Percentiles rank a stretch among this genome's conserved stretches.
Evolutionary conservation across 2,329 filamentous ascomycete species (phyloP).

Genomic region (Hawksworthiomyces lignivorus): DNA sequence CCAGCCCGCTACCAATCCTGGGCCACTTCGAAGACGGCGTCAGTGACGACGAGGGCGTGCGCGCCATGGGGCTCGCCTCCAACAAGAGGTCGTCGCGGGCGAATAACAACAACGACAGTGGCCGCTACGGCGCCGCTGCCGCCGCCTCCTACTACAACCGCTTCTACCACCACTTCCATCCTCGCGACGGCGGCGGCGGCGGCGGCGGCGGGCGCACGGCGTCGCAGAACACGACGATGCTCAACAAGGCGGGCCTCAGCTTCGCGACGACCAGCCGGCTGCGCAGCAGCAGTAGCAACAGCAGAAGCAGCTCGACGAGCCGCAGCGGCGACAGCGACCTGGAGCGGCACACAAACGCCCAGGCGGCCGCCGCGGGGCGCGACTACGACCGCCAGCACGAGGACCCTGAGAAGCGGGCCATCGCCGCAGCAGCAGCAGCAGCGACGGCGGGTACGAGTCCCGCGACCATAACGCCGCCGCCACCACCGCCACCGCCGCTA

Average conservation of each 20-base stretch:
- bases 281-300: not conserved
- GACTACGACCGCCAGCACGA: slow-evolving; percentile 1
- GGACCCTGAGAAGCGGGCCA: not conserved
- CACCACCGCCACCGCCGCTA: not conserved
- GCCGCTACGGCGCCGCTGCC: not conserved
- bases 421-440: not conserved
- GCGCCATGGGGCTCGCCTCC: too few species aligned
- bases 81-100: too few species aligned
- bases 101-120: not conserved
- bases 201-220: too few species aligned
- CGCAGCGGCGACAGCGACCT: too few species aligned
- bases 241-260: slow-evolving; percentile 1
- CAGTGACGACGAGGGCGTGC: too few species aligned
- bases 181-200: not conserved
- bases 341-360: too few species aligned
- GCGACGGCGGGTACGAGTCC: not conserved
- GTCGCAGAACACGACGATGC: not conserved
- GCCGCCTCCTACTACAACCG: slow-evolving; percentile 1
- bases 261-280: not conserved
- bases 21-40: too few species aligned
- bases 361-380: too few species aligned
- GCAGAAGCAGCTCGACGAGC: not conserved
- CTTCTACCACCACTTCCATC: slow-evolving; percentile 3
- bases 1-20: not conserved
- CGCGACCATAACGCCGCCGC: not conserved